Base-by-base conservation (phyloP, 495 filamentous ascomycete genomes). In the Eremomyces bilateralis region DNA sequence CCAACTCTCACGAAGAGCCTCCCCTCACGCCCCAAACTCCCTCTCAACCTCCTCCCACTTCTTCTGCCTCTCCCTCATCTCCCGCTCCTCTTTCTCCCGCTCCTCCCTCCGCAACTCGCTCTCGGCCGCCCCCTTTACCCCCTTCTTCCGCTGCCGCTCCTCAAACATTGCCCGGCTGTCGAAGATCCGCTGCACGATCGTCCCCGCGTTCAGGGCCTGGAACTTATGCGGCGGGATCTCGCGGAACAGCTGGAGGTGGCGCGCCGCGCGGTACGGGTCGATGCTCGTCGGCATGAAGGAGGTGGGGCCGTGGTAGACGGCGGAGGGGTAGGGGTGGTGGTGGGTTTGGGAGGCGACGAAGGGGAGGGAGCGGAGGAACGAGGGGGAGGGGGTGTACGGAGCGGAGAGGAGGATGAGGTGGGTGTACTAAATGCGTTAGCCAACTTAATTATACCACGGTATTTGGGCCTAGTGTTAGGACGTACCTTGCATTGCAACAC, bases 221-320 rank as follows among this genome's bases (percentile, higher is more conserved):
- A 79, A 95, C 13, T 70, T 62, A 51, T 99, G 88, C 12, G 56
- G 49, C 0, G 40, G 32, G 31, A 58, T 45, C 42, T 59, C 44
- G 24, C 41, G 34, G 41, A 52, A 60, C 35, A 60, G 54, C 20
- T 46, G 45, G 16, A 54, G 30, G 8, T 31, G 15, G 36, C 54
- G 59, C 32, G 83, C 71, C 6, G 64, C 79, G 11, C 57, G 54
- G 53, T 94, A 97, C 1, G 84, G 81, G 51, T 95, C 84, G 45
- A 81, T 76, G 18, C 71, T 79, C 15, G 78, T 62, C 1, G 80
- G 77, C 56, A 92, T 90, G 51, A 91, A 92, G 15, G 76, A 68
- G 0, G 90, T 95, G 1, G 82, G 80, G 6, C 88, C 88, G 56
- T 99, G 88, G 53, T 94, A 99, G 34, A 99, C 82, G 3, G 69